Evolutionary conservation across 805 yeast genomes (phyloP), one percentile per base, ranked within the genome.

Genomic region (Barnettozyma siamensis): DNA sequence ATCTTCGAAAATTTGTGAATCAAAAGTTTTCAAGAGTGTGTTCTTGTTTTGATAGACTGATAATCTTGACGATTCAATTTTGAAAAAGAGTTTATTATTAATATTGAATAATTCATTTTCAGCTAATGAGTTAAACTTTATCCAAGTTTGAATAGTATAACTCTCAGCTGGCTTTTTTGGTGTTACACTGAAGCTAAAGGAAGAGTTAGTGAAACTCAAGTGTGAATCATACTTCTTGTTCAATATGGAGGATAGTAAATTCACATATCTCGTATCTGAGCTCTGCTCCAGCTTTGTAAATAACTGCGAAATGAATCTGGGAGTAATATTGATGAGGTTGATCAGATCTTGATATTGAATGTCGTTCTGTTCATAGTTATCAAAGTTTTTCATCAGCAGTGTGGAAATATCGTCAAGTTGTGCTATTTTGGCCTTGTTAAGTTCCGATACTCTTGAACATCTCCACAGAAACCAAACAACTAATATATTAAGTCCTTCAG

Each of bases 1-100:
- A 13, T 41, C 43, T 12, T 48, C 55, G 19, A 56, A 36, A 1
- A 47, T 36, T 20, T 38, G 43, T n/a, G 40, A 40, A 8, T 54
- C 59, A 32, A 50, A 46, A 1, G 23, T 39, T 5, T 33, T 49
- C 10, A 50, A 15, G 6, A 37, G 19, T 16, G 37, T 33, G 20
- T 34, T 23, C 20, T 44, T 40, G 38, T 49, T 39, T n/a, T n/a
- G n/a, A 36, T 42, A 46, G n/a, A 64, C 51, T 3, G 64, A 51
- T 7, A 61, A 49, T 17, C 57, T 59, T 45, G 62, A 59, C 2
- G 64, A 56, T 8, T 65, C 67, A 23, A 65, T 13, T 29, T 54
- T 59, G n/a, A 65, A 13, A 6, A 27, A 32, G 4, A 47, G 36
- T 13, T 47, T 39, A 18, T 44, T 42, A 3, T 47, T 44, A 2